Evolutionary conservation across 2,329 filamentous ascomycete species (phyloP).

Genomic region (Raffaelea ambrosiae): DNA sequence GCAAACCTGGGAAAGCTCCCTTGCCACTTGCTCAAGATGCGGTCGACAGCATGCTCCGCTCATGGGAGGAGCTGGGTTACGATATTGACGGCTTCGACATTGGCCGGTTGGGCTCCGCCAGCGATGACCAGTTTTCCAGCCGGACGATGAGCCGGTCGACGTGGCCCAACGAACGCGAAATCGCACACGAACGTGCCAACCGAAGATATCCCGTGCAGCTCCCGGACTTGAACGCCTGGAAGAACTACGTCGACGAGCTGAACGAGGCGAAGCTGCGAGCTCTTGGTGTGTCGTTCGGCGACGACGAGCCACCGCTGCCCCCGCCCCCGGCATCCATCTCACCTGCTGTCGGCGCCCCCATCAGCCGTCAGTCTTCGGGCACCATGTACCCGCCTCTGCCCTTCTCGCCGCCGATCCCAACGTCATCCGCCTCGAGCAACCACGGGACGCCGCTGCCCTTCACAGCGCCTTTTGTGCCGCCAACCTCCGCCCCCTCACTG

Average conservation of each 20-base stretch:
- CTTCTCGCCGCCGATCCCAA: slow-evolving; percentile 76
- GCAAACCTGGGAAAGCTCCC: slow-evolving; percentile 44
- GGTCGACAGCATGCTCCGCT: slow-evolving; percentile 51
- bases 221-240: slow-evolving; percentile 62
- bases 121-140: slow-evolving; percentile 25
- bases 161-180: slow-evolving; percentile 57
- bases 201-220: slow-evolving; percentile 54
- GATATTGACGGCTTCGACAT: slow-evolving; percentile 61
- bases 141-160: slow-evolving; percentile 57
- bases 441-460: slow-evolving; percentile 51
- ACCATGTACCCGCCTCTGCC: slow-evolving; percentile 63
- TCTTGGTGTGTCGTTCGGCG: slow-evolving; percentile 74
- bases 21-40: slow-evolving; percentile 47
- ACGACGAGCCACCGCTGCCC: slow-evolving; percentile 55
- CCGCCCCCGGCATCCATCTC: slow-evolving; percentile 56
- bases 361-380: slow-evolving; percentile 61
- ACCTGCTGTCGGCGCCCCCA: slow-evolving; percentile 45
- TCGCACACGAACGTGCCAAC: slow-evolving; percentile 45
- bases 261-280: slow-evolving; percentile 89
- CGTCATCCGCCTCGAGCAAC: slow-evolving; percentile 68
- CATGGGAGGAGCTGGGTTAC: slow-evolving; percentile 64
- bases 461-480: slow-evolving; percentile 43
- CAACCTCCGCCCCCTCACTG: slow-evolving; percentile 27
- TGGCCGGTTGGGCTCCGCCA: slow-evolving; percentile 30
- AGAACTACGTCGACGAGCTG: slow-evolving; percentile 71